Base-by-base conservation (phyloP, 257 asterid species). In the Schizonepeta tenuifolia region DNA sequence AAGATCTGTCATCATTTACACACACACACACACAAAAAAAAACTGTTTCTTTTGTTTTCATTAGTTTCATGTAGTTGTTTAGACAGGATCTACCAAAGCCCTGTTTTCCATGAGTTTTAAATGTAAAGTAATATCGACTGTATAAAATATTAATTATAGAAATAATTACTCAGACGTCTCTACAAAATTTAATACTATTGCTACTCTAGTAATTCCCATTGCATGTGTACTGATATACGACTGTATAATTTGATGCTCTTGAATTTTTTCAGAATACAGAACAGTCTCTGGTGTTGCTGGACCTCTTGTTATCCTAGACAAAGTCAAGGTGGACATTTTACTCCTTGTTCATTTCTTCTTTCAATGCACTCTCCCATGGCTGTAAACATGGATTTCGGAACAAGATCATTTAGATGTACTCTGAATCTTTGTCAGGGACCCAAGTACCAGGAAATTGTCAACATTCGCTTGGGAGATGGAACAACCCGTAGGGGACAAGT, bases 221-320 rank as follows among this genome's bases (percentile, higher is more conserved):
- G 24, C 22, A 60, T 56, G 31, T 65, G 33, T 44, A 6, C 53
- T 60, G 58, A 11, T 51, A 11, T 65, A 20, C 46, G 50, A 4
- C 8, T 18, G 21, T 24, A 62, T 26, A 58, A n/a, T 53, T 65
- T 70, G 72, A 75, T 26, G 31, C 12, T 46, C 31, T 58, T 57
- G 62, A 53, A 18, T 14, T 20, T 31, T 74, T 80, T 80, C 92
- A 88, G 96, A 90, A 81, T 93, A 90, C 38, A 87, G 97, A 76
- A 93, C 98, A 22, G 96, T 93, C 81, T 93, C 96, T 35, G 97
- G 98, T 66, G 97, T 93, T 79, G 98, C 97, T 54, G 97, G 98
- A 65, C 98, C 98, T 53, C 87, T 93, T 41, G 98, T 93, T 80
- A 93, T 93, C 75, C 87, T 93, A 10, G 98, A 93, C 43, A 93